phyloP scores from a whole-genome alignment of 179 eudicot genomes.

The Dionaea muscipula region DNA sequence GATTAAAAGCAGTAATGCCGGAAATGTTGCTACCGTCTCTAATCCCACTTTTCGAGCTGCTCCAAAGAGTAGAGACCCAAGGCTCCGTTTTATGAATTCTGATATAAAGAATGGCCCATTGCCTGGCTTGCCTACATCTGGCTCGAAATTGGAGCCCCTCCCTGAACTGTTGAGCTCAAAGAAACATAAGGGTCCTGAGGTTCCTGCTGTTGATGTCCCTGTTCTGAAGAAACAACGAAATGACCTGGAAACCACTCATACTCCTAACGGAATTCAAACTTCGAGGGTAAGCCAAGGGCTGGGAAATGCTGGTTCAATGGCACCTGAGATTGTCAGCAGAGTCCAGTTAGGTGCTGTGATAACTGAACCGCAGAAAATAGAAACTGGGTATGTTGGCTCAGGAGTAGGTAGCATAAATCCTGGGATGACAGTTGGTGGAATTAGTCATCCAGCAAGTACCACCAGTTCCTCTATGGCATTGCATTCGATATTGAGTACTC shows the following conservation, averaged over 20 bases:
- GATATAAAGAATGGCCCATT: conserved; percentile 22
- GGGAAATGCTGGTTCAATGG: conserved; percentile 27
- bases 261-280: conserved; percentile 14
- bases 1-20: conserved; percentile 21
- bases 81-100: conserved; percentile 49
- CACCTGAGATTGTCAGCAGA: conserved; percentile 21
- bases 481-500: conserved; percentile 61
- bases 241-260: conserved; percentile 23
- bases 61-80: conserved; percentile 78
- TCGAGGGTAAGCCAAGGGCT: conserved; percentile 26
- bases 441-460: conserved; percentile 20
- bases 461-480: conserved; percentile 33
- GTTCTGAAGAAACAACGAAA: conserved; percentile 52
- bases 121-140: conserved; percentile 17
- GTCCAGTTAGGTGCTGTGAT: conserved; percentile 17
- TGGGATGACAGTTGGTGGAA: conserved; percentile 16
- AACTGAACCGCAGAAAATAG: conserved; percentile 27
- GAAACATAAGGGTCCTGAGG: conserved; percentile 41
- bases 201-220: conserved; percentile 39
- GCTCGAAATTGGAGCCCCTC: conserved; percentile 30
- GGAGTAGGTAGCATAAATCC: conserved; percentile 16
- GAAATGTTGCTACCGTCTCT: conserved; percentile 19
- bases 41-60: conserved; percentile 22
- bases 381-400: conserved; percentile 19
- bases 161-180: conserved; percentile 24